Evolutionary conservation across 169 alveolate genomes (phyloP), one percentile per base, ranked within the genome.

Genomic region (Eimeria tenella): DNA sequence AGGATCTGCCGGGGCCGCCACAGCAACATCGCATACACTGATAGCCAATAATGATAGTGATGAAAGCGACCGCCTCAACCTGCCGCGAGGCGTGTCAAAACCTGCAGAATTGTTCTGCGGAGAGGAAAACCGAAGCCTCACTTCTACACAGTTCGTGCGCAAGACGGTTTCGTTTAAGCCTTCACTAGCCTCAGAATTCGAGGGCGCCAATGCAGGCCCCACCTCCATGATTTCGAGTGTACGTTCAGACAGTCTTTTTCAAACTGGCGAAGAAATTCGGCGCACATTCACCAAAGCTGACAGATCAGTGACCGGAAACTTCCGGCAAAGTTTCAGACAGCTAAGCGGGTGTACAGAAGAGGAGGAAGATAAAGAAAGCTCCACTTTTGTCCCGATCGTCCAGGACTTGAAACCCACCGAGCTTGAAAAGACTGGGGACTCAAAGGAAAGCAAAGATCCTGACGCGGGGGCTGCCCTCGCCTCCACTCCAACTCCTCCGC

Each of bases 171-270:
- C 82, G n/a, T 71, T 71, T 71, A 52, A 1, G n/a, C 56, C 82
- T 71, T 2, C 82, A 11, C 5, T 71, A 2, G 82, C 13, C 8
- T 5, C n/a, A 0, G 56, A 71, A 52, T 42, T 42, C 13, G 82
- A 5, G 15, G 82, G 58, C 13, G 56, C 58, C 4, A 31, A 8
- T 4, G n/a, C 55, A 4, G 49, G 17, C 6, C 13, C 49, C 6
- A 5, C 55, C 49, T 13, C 82, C 15, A 6, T 31, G 25, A 71
- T 71, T 31, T 71, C 58, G 5, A 71, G 82, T 71, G 82, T 71
- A 31, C 56, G 82, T 4, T 71, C 82, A 71, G 82, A 71, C n/a
- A 71, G 82, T 71, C n/a, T 71, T 5, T 71, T 71, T 11, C 55
- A 31, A 6, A 31, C 42, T 31, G 42, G 42, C 42, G 42, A 31